Conservation (phyloP, 257 asterid genomes). For the Penstemon davidsonii region DNA sequence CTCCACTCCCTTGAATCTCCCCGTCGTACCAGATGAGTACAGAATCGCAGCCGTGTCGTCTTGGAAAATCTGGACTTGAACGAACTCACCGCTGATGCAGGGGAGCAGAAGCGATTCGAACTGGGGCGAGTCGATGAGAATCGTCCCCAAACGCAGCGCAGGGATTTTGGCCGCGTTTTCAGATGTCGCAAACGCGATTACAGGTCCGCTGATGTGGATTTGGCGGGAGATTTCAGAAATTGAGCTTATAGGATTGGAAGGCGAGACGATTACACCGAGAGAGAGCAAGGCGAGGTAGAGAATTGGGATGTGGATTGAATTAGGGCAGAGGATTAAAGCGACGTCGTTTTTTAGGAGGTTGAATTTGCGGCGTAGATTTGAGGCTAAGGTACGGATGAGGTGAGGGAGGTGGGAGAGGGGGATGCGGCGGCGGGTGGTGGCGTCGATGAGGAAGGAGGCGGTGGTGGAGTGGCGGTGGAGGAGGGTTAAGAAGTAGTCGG, state of each 20-base stretch:
- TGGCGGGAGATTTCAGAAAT: conserved; percentile 48
- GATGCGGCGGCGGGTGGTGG: conserved; percentile 48
- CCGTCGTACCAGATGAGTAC: conserved; percentile 87
- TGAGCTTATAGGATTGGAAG: conserved; percentile 61
- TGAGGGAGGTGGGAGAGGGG: conserved; percentile 47
- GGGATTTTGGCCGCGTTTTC: conserved; percentile 38
- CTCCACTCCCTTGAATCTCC: conserved; percentile 69
- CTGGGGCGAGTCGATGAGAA: conserved; percentile 48
- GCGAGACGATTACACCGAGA: conserved; percentile 63
- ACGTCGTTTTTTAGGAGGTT: conserved; percentile 48
- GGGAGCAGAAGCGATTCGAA: conserved; percentile 39
- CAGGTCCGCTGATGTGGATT: conserved; percentile 48
- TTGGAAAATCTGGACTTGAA: conserved; percentile 29
- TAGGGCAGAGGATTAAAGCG: conserved; percentile 56
- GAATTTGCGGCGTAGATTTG: conserved; percentile 38
- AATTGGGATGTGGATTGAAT: conserved; percentile 52
- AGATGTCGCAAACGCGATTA: conserved; percentile 46
- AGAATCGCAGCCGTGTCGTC: conserved; percentile 64
- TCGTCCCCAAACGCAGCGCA: conserved; percentile 24
- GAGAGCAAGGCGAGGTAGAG: conserved; percentile 62
- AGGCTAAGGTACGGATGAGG: conserved; percentile 49
- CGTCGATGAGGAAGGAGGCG: conserved; percentile 56
- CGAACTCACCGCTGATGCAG: not conserved
- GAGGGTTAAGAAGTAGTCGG: conserved; percentile 45
- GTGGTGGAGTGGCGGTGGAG: conserved; percentile 32